Evolutionary conservation across 257 asterid species (phyloP).

Genomic region (Galeopsis tetrahit): DNA sequence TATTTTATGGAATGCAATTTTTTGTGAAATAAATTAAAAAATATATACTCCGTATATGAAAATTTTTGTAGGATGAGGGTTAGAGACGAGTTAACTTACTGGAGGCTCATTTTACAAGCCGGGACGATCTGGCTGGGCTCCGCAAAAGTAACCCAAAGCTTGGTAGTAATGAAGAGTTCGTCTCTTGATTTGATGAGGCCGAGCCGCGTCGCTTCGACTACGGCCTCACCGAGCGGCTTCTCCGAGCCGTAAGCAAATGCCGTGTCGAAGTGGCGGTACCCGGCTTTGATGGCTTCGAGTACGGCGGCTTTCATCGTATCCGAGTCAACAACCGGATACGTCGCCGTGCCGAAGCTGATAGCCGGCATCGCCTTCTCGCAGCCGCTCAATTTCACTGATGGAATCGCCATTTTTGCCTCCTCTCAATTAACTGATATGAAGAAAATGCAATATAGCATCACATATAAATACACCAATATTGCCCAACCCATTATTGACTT

Average conservation of each 20-base stretch:
- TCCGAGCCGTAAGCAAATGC: slow-evolving; percentile 63
- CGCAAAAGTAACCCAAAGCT: slow-evolving; percentile 60
- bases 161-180: slow-evolving; percentile 70
- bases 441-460: background rate
- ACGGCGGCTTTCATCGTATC: slow-evolving; percentile 46
- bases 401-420: slow-evolving; percentile 36
- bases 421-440: background rate
- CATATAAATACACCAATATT: background rate
- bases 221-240: slow-evolving; percentile 58
- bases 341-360: slow-evolving; percentile 55
- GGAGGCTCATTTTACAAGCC: slow-evolving; percentile 62
- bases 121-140: slow-evolving; percentile 53
- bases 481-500: too few relatives aligned
- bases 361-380: slow-evolving; percentile 54
- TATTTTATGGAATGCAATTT: too few relatives aligned
- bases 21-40: too few relatives aligned
- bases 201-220: slow-evolving; percentile 48
- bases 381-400: slow-evolving; percentile 36
- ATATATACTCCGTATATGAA: too few relatives aligned
- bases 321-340: slow-evolving; percentile 38
- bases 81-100: too few relatives aligned
- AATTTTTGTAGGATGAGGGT: too few relatives aligned
- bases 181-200: slow-evolving; percentile 57
- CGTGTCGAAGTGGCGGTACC: slow-evolving; percentile 75
- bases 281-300: slow-evolving; percentile 59